A percentile compares a stretch with the other conserved stretches of the same genome.
These are phyloP conservation scores for Batkoa obscura DNA, from an alignment of 371 early-diverging fungal species.

Conservation along the genomic window DNA sequence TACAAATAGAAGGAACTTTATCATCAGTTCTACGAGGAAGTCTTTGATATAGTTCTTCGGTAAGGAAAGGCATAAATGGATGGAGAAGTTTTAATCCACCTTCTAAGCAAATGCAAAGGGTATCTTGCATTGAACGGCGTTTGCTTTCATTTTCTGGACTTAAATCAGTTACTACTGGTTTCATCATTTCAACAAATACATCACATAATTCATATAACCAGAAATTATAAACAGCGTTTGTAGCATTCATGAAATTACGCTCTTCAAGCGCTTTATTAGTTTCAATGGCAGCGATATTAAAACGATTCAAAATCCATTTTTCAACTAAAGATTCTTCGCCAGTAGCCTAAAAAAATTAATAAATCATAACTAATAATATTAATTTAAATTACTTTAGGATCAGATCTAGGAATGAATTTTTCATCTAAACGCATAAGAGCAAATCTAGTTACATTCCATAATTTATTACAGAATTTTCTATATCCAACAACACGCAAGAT, in stretches of 20 bases:
- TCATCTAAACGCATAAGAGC: slow-evolving; percentile 80
- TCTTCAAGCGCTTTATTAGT: slow-evolving; percentile 53
- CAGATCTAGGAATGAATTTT: slow-evolving; percentile 46
- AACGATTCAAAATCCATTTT: slow-evolving; percentile 82
- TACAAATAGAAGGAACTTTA: slow-evolving; percentile 31
- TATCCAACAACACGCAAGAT: slow-evolving; percentile 95
- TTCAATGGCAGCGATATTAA: slow-evolving; percentile 65
- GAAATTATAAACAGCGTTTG: slow-evolving; percentile 78
- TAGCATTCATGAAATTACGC: slow-evolving; percentile 92
- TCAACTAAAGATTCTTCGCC: slow-evolving; percentile 78
- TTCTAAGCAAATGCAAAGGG: slow-evolving; percentile 86
- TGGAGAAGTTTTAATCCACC: slow-evolving; percentile 84
- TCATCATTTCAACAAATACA: slow-evolving; percentile 86
- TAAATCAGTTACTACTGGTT: slow-evolving; percentile 48
- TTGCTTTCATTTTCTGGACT: slow-evolving; percentile 21
- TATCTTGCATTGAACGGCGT: slow-evolving; percentile 49
- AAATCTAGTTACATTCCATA: slow-evolving; percentile 97
- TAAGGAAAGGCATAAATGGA: slow-evolving; percentile 99
- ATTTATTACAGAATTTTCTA: slow-evolving; percentile 99
- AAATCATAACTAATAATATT: not conserved
- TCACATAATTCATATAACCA: slow-evolving; percentile 97
- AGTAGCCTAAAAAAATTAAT: slow-evolving; percentile 19
- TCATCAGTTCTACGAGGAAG: slow-evolving; percentile 52
- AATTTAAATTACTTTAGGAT: slow-evolving; percentile 16
- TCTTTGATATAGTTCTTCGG: slow-evolving; percentile 97